Conservation (phyloP, 1,284 basidiomycete genomes). For the Earliella scabrosa region DNA sequence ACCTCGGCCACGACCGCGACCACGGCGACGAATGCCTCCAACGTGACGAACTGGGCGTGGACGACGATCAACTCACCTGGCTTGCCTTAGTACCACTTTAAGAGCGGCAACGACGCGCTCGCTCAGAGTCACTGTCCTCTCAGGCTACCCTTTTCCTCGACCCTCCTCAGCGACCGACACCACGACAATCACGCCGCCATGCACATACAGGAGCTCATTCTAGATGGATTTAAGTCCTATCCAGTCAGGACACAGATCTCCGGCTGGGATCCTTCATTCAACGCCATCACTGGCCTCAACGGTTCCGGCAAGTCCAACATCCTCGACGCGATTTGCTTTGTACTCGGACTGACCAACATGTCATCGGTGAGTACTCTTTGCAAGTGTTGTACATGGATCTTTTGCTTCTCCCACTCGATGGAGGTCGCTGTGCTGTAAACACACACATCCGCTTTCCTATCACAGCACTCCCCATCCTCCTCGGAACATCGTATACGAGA, state of each 20-base stretch:
- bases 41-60: too few species aligned
- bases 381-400: too few species aligned
- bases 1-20: too few species aligned
- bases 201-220: conserved; percentile 83
- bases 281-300: conserved; percentile 97
- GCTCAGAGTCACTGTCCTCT: too few species aligned
- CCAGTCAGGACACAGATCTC: conserved; percentile 94
- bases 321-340: conserved; percentile 96
- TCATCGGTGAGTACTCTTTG: conserved; percentile 74
- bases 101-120: too few species aligned
- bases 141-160: neutral
- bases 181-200: conserved; percentile 41
- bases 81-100: too few species aligned
- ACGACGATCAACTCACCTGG: too few species aligned
- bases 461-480: too few species aligned
- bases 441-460: too few species aligned
- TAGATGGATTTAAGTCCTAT: conserved; percentile 96
- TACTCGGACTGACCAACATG: conserved; percentile 96
- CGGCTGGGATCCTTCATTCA: conserved; percentile 96
- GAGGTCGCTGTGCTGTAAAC: too few species aligned
- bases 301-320: conserved; percentile 97
- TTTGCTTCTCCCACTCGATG: neutral
- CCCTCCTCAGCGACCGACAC: neutral
- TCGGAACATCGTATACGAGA: too few species aligned
- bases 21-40: too few species aligned